Evolutionary conservation across 2,329 filamentous ascomycete genomes (phyloP).

Genomic region (Dactylellina sp.): DNA sequence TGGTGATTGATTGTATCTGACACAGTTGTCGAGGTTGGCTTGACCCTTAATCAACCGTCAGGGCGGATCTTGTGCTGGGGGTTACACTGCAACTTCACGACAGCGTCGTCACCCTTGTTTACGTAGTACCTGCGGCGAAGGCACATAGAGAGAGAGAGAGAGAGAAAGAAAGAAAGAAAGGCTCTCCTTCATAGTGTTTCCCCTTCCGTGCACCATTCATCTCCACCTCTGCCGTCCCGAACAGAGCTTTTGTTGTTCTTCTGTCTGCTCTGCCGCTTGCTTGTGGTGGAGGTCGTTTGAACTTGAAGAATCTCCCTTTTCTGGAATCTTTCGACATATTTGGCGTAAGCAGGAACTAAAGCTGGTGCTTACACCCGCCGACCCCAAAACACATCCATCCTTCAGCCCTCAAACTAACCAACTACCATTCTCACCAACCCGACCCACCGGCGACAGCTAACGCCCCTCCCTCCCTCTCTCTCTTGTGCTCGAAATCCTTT

Average conservation of each 20-base stretch:
- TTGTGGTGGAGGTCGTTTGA: too few species aligned
- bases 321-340: conserved; percentile 18
- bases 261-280: background rate
- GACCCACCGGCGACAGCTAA: conserved; percentile 6
- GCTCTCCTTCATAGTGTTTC: background rate
- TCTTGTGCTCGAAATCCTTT: conserved; percentile 13
- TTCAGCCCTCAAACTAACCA: conserved; percentile 32
- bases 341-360: conserved; percentile 38
- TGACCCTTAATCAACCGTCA: conserved; percentile 49
- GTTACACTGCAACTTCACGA: conserved; percentile 10
- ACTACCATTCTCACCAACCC: conserved; percentile 15
- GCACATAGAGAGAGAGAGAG: too few species aligned
- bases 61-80: conserved; percentile 21
- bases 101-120: conserved; percentile 53
- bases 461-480: background rate
- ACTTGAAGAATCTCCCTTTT: background rate
- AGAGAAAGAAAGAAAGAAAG: too few species aligned
- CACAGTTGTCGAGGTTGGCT: conserved; percentile 37
- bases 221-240: background rate
- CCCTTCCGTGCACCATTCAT: background rate
- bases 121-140: conserved; percentile 44
- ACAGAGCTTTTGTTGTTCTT: background rate
- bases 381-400: background rate
- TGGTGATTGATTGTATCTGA: conserved; percentile 19
- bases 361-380: conserved; percentile 45